Base-by-base conservation (phyloP, 2,329 filamentous ascomycete species). In the Exophiala sp. region DNA sequence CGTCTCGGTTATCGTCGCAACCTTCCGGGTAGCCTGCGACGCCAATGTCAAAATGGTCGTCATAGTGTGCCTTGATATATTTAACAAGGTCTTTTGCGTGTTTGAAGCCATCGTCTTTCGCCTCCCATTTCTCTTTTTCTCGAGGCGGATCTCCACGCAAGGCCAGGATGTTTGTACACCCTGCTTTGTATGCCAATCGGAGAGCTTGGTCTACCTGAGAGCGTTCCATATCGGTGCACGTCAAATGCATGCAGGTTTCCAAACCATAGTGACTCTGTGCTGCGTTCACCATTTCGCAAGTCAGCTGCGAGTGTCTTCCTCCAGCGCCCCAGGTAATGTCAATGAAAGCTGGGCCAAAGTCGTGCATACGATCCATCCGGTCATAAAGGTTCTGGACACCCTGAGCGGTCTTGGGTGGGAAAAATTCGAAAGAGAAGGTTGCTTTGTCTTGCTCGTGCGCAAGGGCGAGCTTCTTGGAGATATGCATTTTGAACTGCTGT, bases 381-480 rank as follows among this genome's bases (percentile, higher is more conserved):
- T 99, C 94, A 79, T 99, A 99, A 54, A 99, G 85, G 72, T 99
- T 99, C 76, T 99, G 94, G 10, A 99, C 92, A 80, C 94, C 94
- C 75, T 77, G 73, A 18, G 73, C 72, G 3, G 94, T 99, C 78
- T 99, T 99, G 36, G 94, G 94, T 47, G 94, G 94, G 75, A 99
- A 99, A 80, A 96, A 99, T 73, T 99, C 94, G 78, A 99, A 99
- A 56, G 94, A 99, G 79, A 96, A 96, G 69, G 91, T 94, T 54
- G 91, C 87, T 66, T 87, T 83, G 69, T 85, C 84, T 67, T 86
- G 84, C 75, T 82, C 81, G 74, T 91, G 84, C 72, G 91, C 86
- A 65, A 92, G 87, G 64, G 83, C 79, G 66, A 99, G 81, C 80
- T 96, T 96, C 66, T 94, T 85, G 64, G 87, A 89, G 80, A 99